Conservation (phyloP, 2,329 filamentous ascomycete species). For the Stemphylium vesicarium region DNA sequence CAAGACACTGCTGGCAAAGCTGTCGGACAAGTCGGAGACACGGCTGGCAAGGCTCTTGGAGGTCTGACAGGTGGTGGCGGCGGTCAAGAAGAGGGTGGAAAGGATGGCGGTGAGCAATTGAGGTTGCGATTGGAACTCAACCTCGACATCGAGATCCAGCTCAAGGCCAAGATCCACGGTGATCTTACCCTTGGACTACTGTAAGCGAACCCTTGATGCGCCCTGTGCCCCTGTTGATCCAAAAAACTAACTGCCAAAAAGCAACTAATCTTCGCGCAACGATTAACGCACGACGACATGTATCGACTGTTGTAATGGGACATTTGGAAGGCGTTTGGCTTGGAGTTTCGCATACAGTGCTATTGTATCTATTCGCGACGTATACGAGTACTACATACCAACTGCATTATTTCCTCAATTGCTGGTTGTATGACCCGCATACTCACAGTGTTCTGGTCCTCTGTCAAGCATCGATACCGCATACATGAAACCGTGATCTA, state of each 20-base stretch:
- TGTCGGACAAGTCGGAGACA: constrained; percentile 54
- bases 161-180: constrained; percentile 70
- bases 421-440: too few species aligned
- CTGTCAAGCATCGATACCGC: too few species aligned
- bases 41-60: constrained; percentile 53
- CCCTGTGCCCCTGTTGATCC: neutral
- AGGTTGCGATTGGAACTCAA: constrained; percentile 65
- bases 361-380: constrained; percentile 26
- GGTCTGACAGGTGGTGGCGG: constrained; percentile 56
- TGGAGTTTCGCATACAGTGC: constrained; percentile 28
- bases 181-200: constrained; percentile 65
- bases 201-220: constrained; percentile 42
- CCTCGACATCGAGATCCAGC: constrained; percentile 67
- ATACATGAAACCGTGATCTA: too few species aligned
- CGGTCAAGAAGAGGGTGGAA: constrained; percentile 36
- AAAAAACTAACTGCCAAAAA: constrained; percentile 27
- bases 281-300: constrained; percentile 28
- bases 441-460: too few species aligned
- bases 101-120: constrained; percentile 57
- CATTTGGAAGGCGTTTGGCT: constrained; percentile 34
- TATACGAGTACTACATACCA: constrained; percentile 23
- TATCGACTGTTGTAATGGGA: constrained; percentile 10
- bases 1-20: constrained; percentile 62
- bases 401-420: neutral
- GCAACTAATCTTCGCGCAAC: constrained; percentile 35